These are phyloP conservation scores for Calonectria naviculata DNA, from an alignment of 2,329 filamentous ascomycete species.

Conservation along the genomic window DNA sequence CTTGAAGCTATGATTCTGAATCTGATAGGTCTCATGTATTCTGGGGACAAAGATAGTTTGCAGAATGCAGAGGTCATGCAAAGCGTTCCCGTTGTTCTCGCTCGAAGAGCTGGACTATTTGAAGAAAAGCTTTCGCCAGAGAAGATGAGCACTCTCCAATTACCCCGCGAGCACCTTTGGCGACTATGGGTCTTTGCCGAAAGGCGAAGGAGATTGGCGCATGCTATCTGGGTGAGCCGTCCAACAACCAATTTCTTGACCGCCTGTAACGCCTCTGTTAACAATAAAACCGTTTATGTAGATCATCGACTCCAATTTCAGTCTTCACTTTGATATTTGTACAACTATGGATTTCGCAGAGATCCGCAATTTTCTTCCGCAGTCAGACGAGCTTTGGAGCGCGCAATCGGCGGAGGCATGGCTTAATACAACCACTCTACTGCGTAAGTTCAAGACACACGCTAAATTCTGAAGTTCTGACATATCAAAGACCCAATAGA, in stretches of 20 bases:
- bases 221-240: background rate
- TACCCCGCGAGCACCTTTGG: background rate
- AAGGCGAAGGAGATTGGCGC: background rate
- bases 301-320: background rate
- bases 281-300: background rate
- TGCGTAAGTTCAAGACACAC: background rate
- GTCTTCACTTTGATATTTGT: background rate
- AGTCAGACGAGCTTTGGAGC: background rate
- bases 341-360: background rate
- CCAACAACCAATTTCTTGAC: too few species aligned
- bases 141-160: background rate
- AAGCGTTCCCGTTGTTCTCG: background rate
- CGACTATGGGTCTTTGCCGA: background rate
- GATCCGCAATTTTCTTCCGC: background rate
- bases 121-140: background rate
- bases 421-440: background rate
- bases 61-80: background rate
- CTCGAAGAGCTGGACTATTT: background rate
- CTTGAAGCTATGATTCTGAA: background rate
- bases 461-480: background rate
- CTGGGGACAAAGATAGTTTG: background rate
- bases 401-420: background rate
- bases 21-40: background rate
- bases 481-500: background rate
- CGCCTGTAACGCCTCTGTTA: too few species aligned